A percentile compares a stretch with the other conserved stretches of the same genome.
Conservation (phyloP, 2,329 filamentous ascomycete species). For the Sporothrix inflata region DNA sequence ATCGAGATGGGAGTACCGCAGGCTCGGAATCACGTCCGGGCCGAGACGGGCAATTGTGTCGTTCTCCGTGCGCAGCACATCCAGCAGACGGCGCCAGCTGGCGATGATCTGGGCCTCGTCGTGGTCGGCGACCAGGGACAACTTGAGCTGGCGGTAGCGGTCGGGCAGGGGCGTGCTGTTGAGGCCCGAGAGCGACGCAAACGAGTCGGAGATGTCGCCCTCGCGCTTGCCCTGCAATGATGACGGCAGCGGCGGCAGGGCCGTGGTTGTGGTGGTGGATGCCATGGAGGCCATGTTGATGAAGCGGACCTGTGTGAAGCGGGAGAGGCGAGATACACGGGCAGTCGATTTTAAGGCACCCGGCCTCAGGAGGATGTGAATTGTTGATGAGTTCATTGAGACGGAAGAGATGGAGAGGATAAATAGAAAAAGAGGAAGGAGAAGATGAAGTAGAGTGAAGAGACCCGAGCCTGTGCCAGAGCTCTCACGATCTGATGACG, state of each 20-base stretch:
- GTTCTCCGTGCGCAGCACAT: constrained; percentile 35
- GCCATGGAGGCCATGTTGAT: constrained; percentile 33
- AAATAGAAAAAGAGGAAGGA: neutral
- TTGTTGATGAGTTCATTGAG: neutral
- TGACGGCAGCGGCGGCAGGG: neutral
- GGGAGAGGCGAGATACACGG: neutral
- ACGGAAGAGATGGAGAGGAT: neutral
- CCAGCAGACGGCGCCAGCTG: constrained; percentile 39
- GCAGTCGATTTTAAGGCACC: neutral
- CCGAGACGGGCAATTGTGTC: constrained; percentile 50
- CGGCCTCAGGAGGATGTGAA: neutral
- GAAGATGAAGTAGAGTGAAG: neutral
- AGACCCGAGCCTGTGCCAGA: neutral
- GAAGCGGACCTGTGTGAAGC: neutral
- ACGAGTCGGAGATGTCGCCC: constrained; percentile 66
- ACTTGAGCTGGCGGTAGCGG: constrained; percentile 60
- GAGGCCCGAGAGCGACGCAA: constrained; percentile 60
- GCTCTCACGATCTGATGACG: neutral
- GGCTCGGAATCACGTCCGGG: constrained; percentile 55
- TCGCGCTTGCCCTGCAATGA: constrained; percentile 50
- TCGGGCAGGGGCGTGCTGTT: constrained; percentile 53
- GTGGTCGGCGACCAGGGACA: constrained; percentile 53
- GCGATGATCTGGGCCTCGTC: constrained; percentile 52
- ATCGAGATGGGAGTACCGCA: constrained; percentile 53
- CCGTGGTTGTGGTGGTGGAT: neutral